These are phyloP conservation scores for Calendula officinalis DNA, from an alignment of 129 eudicot genomes.

Conservation along the genomic window DNA sequence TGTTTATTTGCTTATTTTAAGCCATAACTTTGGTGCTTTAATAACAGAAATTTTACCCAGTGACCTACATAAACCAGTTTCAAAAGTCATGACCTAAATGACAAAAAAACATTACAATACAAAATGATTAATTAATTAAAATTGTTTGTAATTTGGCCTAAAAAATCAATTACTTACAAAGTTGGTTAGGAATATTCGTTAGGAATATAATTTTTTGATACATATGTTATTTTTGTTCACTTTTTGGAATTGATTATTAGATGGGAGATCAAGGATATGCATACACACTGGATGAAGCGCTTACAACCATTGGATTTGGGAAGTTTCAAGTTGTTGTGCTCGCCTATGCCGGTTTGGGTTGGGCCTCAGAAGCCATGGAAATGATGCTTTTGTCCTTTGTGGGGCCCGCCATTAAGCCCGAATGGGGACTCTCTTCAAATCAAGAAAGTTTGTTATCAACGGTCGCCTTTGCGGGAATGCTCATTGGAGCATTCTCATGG, in stretches of 20 bases:
- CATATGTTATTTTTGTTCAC: no score
- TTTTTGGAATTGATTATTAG: conserved; percentile 17
- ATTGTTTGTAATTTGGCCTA: background rate
- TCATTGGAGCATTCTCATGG: conserved; percentile 66
- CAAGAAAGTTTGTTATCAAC: conserved; percentile 66
- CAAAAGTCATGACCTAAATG: no score
- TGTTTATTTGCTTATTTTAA: no score
- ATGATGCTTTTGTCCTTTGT: conserved; percentile 73
- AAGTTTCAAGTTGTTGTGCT: conserved; percentile 58
- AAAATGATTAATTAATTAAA: no score
- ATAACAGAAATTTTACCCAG: no score
- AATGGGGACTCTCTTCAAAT: conserved; percentile 63
- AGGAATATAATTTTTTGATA: no score
- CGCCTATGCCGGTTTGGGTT: conserved; percentile 62
- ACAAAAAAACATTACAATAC: no score
- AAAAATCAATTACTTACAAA: background rate
- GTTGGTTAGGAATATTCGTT: no score
- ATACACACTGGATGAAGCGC: conserved; percentile 66
- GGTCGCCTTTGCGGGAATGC: conserved; percentile 69
- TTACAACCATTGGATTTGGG: conserved; percentile 59
- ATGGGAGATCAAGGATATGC: conserved; percentile 46
- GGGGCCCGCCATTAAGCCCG: conserved; percentile 63
- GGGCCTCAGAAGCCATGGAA: conserved; percentile 72
- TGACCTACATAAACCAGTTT: no score
- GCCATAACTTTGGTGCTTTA: no score